Conservation (phyloP, 1,284 basidiomycete species). For the Anthracocystis setariae region DNA sequence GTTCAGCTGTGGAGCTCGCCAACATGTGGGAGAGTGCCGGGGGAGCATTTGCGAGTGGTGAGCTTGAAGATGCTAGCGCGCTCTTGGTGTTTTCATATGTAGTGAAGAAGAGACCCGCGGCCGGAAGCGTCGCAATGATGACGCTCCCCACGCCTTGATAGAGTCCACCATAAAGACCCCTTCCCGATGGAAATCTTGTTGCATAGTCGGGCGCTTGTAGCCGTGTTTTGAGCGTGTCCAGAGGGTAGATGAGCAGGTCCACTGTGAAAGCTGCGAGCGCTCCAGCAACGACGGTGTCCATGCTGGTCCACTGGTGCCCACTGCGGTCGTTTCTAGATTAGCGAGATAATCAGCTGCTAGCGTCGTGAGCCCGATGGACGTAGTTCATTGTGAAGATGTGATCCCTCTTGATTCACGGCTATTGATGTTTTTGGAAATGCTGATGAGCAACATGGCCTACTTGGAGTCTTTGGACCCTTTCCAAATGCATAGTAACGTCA, state of each 20-base stretch:
- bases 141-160: constrained; percentile 98
- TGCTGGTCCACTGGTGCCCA: not conserved
- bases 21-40: constrained; percentile 48
- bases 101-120: constrained; percentile 69
- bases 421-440: not conserved
- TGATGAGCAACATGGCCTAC: not conserved
- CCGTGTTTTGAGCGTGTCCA: constrained; percentile 97
- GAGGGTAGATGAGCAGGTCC: constrained; percentile 93
- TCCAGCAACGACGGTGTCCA: constrained; percentile 57
- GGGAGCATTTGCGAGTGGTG: constrained; percentile 39
- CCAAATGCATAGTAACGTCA: constrained; percentile 21
- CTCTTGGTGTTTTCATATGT: constrained; percentile 55
- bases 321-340: too few species aligned
- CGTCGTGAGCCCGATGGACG: too few species aligned
- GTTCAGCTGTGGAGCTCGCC: constrained; percentile 54
- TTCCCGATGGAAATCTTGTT: constrained; percentile 80
- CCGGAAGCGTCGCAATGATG: constrained; percentile 92
- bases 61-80: constrained; percentile 33
- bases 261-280: constrained; percentile 63
- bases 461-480: not conserved
- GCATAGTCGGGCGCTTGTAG: constrained; percentile 79
- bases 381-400: too few species aligned
- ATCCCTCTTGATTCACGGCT: too few species aligned
- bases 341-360: too few species aligned
- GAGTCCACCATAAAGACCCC: constrained; percentile 84